Evolutionary conservation across 2,329 filamentous ascomycete species (phyloP).

Genomic region (Didymella arachidicola): DNA sequence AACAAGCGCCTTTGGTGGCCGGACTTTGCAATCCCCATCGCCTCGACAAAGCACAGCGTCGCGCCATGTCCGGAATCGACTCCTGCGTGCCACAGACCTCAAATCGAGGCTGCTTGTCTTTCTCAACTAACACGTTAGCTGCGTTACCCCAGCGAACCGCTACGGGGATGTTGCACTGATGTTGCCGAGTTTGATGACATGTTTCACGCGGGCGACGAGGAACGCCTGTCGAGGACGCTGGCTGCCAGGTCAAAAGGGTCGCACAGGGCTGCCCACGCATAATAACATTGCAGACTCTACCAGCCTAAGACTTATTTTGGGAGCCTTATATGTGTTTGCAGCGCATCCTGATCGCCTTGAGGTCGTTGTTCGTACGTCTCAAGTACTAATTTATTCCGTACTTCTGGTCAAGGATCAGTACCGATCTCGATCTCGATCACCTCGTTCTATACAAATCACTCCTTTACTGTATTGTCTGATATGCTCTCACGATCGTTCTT

Average conservation of each 20-base stretch:
- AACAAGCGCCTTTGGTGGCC: conserved; percentile 9
- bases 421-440: conserved; percentile 2
- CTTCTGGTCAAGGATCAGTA: conserved; percentile 3
- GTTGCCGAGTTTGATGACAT: conserved; percentile 35
- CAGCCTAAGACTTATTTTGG: conserved; percentile 27
- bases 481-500: conserved; percentile 26
- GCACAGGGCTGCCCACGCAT: conserved; percentile 34
- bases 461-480: conserved; percentile 18
- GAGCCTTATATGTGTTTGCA: conserved; percentile 26
- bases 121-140: conserved; percentile 22
- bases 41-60: conserved; percentile 13
- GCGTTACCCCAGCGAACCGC: conserved; percentile 30
- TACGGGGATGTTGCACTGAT: conserved; percentile 27
- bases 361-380: conserved; percentile 4
- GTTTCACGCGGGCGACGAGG: conserved; percentile 36
- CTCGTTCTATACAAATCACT: background rate
- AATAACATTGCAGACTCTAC: conserved; percentile 34
- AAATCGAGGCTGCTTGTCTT: conserved; percentile 8
- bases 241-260: conserved; percentile 27
- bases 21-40: conserved; percentile 10
- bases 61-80: conserved; percentile 11
- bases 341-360: conserved; percentile 11
- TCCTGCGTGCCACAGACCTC: conserved; percentile 11
- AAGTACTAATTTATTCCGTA: conserved; percentile 5
- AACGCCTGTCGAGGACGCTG: conserved; percentile 28